These are phyloP conservation scores for Blastocystis sp. DNA, from an alignment of 352 stramenopile species.

Conservation along the genomic window DNA sequence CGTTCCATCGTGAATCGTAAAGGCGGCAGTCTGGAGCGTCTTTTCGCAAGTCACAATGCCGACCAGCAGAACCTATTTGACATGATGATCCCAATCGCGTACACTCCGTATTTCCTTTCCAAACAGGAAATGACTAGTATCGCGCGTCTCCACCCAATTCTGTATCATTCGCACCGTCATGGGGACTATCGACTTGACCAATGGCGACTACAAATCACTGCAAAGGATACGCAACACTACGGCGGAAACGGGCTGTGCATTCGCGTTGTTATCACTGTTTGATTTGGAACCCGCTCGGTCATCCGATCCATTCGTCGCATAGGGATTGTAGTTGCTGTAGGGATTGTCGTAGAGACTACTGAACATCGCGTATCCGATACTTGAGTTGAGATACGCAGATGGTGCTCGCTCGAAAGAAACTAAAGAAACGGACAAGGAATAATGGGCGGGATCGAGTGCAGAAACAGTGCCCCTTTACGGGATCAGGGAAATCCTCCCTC, in stretches of 20 bases:
- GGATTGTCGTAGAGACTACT: conserved; percentile 12
- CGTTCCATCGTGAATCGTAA: neutral
- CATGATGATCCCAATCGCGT: neutral
- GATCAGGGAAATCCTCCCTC: neutral
- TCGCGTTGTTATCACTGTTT: neutral
- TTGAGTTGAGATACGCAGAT: neutral
- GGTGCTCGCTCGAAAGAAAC: neutral
- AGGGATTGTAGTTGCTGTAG: conserved; percentile 26
- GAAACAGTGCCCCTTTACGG: no score
- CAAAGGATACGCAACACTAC: neutral
- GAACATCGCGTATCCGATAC: neutral
- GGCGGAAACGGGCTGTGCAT: neutral
- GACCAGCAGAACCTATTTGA: neutral
- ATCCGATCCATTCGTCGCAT: neutral
- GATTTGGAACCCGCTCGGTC: neutral
- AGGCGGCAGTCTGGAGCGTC: neutral
- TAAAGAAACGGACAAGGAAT: neutral
- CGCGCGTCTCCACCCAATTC: neutral
- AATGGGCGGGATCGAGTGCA: neutral
- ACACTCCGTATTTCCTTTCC: neutral
- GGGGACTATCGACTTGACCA: neutral
- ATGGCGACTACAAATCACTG: neutral
- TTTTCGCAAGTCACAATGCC: neutral
- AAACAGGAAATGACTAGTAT: neutral
- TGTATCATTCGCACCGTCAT: neutral